phyloP scores from a whole-genome alignment of 2,329 filamentous ascomycete species.

The Cucurbitaria berberidis region DNA sequence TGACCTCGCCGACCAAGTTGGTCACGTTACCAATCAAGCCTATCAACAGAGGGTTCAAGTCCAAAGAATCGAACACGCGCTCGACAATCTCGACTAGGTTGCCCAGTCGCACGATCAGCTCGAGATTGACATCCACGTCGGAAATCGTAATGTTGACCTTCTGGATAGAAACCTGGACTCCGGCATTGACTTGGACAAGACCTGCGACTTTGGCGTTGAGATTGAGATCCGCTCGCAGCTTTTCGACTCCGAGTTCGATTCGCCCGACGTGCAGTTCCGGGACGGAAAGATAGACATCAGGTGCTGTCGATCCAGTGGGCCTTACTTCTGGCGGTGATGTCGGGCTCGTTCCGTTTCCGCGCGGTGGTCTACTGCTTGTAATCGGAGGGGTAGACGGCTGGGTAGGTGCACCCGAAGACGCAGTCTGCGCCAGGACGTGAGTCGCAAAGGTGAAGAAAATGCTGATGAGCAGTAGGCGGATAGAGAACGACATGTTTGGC shows the following conservation, averaged over 20 bases:
- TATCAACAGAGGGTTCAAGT: slow-evolving; percentile 67
- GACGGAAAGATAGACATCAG: slow-evolving; percentile 65
- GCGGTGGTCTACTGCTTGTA: slow-evolving; percentile 28
- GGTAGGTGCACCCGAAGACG: slow-evolving; percentile 22
- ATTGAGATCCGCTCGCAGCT: slow-evolving; percentile 65
- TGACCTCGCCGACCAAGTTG: slow-evolving; percentile 59
- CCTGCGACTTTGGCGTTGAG: slow-evolving; percentile 65
- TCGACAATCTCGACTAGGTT: slow-evolving; percentile 67
- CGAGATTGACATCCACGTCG: slow-evolving; percentile 64
- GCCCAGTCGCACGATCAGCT: slow-evolving; percentile 65
- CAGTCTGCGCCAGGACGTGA: slow-evolving; percentile 37
- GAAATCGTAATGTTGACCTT: slow-evolving; percentile 67
- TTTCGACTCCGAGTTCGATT: slow-evolving; percentile 67
- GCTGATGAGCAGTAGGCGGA: slow-evolving; percentile 43
- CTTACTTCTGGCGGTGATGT: slow-evolving; percentile 33
- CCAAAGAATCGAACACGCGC: slow-evolving; percentile 64
- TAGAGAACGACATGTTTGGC: slow-evolving; percentile 44
- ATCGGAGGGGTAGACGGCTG: slow-evolving; percentile 34
- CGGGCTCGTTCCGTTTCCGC: slow-evolving; percentile 22
- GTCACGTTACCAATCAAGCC: slow-evolving; percentile 62
- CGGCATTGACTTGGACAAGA: slow-evolving; percentile 61
- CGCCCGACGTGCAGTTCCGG: slow-evolving; percentile 64
- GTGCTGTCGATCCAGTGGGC: slow-evolving; percentile 44
- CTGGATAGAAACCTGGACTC: slow-evolving; percentile 54
- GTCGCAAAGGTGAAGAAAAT: slow-evolving; percentile 33